A percentile compares a stretch with the other conserved stretches of the same genome.
phyloP scores from a whole-genome alignment of 1,139 yeast species.

The Lodderomyces oxycetoniae region DNA sequence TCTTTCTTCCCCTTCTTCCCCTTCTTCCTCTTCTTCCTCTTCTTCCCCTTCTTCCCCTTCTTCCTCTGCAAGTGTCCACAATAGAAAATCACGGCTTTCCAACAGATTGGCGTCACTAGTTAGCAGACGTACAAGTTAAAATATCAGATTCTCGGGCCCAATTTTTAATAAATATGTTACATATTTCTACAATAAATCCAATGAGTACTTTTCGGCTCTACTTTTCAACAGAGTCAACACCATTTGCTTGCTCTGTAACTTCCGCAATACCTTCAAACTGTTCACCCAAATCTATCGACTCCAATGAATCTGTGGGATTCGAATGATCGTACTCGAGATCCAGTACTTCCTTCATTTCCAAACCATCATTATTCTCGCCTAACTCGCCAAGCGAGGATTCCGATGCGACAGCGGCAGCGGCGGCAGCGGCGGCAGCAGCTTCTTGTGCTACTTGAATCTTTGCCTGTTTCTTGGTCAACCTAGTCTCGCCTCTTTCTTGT shows the following conservation, averaged over 20 bases:
- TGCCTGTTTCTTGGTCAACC: slow-evolving; percentile 37
- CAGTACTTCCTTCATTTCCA: background rate
- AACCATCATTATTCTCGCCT: background rate
- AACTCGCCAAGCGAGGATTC: background rate
- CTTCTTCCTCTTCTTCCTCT: background rate
- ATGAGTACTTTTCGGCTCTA: no score
- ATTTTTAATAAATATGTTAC: no score
- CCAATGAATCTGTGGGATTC: background rate
- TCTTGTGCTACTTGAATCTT: slow-evolving; percentile 23
- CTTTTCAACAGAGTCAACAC: no score
- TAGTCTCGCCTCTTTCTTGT: slow-evolving; percentile 55
- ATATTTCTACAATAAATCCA: no score
- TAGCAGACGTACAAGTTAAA: no score
- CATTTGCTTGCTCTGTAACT: no score
- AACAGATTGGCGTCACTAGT: no score
- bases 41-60: slow-evolving; percentile 2
- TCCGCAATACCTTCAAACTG: no score
- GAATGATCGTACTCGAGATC: background rate
- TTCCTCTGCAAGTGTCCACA: background rate
- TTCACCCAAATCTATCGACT: background rate
- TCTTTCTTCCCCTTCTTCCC: background rate
- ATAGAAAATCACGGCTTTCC: no score
- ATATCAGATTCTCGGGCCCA: no score
- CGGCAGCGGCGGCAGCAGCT: slow-evolving; percentile 17
- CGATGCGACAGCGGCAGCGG: no score